phyloP scores from a whole-genome alignment of 345 rosid species.

The Hibiscus mutabilis region DNA sequence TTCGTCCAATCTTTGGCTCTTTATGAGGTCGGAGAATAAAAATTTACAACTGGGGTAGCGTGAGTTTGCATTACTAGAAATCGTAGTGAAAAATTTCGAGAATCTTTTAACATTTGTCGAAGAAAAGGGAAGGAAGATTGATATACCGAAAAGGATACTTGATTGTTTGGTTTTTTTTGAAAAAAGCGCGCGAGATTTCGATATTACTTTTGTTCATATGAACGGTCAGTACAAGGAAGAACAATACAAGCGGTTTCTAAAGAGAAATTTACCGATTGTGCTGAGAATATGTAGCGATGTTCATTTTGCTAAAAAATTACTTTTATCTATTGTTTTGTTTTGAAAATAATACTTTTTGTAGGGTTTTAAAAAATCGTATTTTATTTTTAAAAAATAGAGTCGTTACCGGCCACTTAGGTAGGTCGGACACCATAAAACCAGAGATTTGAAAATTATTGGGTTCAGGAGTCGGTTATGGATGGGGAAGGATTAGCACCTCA shows the following conservation, averaged over 20 bases:
- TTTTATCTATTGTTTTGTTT: no score
- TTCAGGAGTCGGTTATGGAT: no score
- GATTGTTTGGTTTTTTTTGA: conserved; percentile 10
- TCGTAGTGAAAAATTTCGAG: conserved; percentile 5
- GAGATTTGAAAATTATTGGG: no score
- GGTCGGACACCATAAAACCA: no score
- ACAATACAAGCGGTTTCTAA: background rate
- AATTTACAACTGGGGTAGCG: conserved; percentile 13
- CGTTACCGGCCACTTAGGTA: no score
- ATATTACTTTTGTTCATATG: background rate
- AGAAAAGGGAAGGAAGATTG: background rate
- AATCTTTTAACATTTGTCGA: background rate
- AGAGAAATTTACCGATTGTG: background rate
- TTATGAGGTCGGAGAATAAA: conserved; percentile 34
- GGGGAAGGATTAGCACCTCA: no score
- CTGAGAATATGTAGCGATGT: no score
- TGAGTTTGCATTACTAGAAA: conserved; percentile 11
- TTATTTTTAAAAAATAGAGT: no score
- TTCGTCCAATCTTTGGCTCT: conserved; percentile 29
- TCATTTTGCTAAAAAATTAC: no score
- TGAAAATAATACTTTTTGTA: no score
- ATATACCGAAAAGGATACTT: conserved; percentile 9
- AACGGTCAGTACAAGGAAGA: background rate
- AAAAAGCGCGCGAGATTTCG: conserved; percentile 23
- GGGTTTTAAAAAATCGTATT: no score